Evolutionary conservation across 352 stramenopile genomes (phyloP).

Genomic region (Phytophthora hibernalis): DNA sequence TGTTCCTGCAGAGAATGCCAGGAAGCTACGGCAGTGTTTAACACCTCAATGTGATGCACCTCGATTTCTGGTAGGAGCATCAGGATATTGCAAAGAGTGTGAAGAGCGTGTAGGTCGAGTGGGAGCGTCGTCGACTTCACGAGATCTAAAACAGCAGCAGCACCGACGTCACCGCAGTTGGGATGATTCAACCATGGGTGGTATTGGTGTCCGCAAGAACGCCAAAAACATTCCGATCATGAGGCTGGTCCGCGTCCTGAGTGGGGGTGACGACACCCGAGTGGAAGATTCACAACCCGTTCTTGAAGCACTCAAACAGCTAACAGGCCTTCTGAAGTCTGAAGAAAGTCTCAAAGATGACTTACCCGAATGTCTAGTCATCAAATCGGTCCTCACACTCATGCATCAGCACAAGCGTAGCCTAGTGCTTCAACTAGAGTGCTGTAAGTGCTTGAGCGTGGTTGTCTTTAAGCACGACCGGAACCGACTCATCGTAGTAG

Average conservation of each 20-base stretch:
- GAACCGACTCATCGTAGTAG: slow-evolving; percentile 79
- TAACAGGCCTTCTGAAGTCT: slow-evolving; percentile 60
- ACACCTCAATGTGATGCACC: slow-evolving; percentile 75
- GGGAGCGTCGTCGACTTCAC: slow-evolving; percentile 1
- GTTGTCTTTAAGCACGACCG: slow-evolving; percentile 76
- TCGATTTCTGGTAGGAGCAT: slow-evolving; percentile 61
- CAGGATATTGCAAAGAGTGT: slow-evolving; percentile 72
- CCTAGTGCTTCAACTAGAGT: slow-evolving; percentile 77
- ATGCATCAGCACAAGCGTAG: slow-evolving; percentile 67
- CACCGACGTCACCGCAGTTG: slow-evolving; percentile 61
- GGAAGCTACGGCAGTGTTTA: slow-evolving; percentile 60
- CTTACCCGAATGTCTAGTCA: slow-evolving; percentile 68
- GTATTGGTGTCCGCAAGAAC: slow-evolving; percentile 38
- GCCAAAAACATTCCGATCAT: slow-evolving; percentile 54
- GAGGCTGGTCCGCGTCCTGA: slow-evolving; percentile 47
- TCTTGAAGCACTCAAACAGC: slow-evolving; percentile 52
- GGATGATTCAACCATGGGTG: slow-evolving; percentile 39
- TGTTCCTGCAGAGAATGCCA: slow-evolving; percentile 48
- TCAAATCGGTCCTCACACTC: slow-evolving; percentile 64
- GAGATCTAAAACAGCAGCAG: slow-evolving; percentile 17
- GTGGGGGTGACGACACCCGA: slow-evolving; percentile 25
- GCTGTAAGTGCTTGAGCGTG: slow-evolving; percentile 80
- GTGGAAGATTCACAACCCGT: slow-evolving; percentile 38
- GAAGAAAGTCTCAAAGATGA: slow-evolving; percentile 75
- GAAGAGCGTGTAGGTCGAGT: slow-evolving; percentile 35